Percentiles rank a stretch among this genome's conserved stretches.
Conservation (phyloP, 1,139 yeast genomes). For the Meyerozyma guilliermondii region DNA sequence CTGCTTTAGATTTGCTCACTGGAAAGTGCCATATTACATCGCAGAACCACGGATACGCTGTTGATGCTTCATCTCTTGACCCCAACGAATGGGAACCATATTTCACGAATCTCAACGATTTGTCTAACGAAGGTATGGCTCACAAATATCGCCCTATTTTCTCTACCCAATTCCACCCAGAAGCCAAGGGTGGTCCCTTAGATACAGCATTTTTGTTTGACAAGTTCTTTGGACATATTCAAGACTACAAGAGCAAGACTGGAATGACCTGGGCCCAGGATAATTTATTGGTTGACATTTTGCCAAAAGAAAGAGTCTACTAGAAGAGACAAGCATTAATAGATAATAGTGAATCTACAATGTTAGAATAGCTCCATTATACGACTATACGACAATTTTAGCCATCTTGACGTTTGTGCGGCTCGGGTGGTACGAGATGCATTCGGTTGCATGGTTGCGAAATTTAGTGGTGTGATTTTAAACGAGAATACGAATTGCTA, state of each 20-base stretch:
- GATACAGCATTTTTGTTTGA: slow-evolving; percentile 90
- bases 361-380: background rate
- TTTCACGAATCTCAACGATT: slow-evolving; percentile 89
- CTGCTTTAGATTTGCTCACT: slow-evolving; percentile 82
- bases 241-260: slow-evolving; percentile 43
- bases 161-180: slow-evolving; percentile 98
- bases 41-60: slow-evolving; percentile 98
- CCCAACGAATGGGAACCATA: slow-evolving; percentile 72
- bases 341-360: background rate
- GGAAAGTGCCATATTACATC: slow-evolving; percentile 97
- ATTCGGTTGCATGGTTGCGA: background rate
- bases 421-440: background rate
- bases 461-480: slow-evolving; percentile 2
- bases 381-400: background rate
- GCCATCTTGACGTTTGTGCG: background rate
- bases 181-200: slow-evolving; percentile 97
- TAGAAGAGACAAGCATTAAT: slow-evolving; percentile 10
- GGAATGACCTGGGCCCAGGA: slow-evolving; percentile 42
- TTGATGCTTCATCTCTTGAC: slow-evolving; percentile 73
- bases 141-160: slow-evolving; percentile 83
- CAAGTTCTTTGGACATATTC: slow-evolving; percentile 73
- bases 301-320: slow-evolving; percentile 79
- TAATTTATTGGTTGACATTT: slow-evolving; percentile 65
- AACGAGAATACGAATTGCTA: background rate
- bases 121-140: slow-evolving; percentile 95